Evolutionary conservation across 352 stramenopile species (phyloP), one percentile per base, ranked within the genome.

Genomic region (Phytophthora pini): DNA sequence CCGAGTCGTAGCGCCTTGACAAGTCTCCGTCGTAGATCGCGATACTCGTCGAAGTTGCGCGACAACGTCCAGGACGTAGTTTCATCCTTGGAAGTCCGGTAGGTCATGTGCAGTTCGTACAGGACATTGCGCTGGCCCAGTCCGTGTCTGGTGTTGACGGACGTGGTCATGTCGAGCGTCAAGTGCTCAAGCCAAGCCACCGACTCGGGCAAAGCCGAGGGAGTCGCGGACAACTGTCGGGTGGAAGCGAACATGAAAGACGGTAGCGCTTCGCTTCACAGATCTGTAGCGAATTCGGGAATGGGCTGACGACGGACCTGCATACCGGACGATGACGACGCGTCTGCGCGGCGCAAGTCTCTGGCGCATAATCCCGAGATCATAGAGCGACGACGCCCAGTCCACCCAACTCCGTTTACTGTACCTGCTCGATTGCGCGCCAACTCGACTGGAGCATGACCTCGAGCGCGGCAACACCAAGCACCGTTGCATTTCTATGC

Each of bases 11-110:
- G 64, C n/a, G 56, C 65, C 41, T 74, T 74, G 3, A 86, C 50
- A 3, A 89, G 61, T 10, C 66, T 58, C 31, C 77, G 58, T 22
- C 79, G 76, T 29, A 89, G 55, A 26, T 64, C 56, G 9, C 59
- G 65, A 52, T 83, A 86, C 48, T 81, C 76, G 20, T 86, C 68
- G 38, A 80, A 84, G 5, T 46, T 59, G 6, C 70, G 65, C 8
- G 59, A 46, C 12, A 70, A 44, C n/a, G 72, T 76, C 72, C 58
- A 84, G 24, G 49, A 65, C 4, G 70, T 56, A 12, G 61, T 62
- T 34, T 70, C 51, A 11, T 77, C 46, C 49, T 60, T 74, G 26
- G 49, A 62, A 6, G 31, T 51, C 9, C 61, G 54, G 65, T 77
- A 77, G 15, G 34, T 64, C 62, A 80, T 71, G 51, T 67, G 61